Base-by-base conservation (phyloP, 2,329 filamentous ascomycete genomes). In the Neonectria faginata region DNA sequence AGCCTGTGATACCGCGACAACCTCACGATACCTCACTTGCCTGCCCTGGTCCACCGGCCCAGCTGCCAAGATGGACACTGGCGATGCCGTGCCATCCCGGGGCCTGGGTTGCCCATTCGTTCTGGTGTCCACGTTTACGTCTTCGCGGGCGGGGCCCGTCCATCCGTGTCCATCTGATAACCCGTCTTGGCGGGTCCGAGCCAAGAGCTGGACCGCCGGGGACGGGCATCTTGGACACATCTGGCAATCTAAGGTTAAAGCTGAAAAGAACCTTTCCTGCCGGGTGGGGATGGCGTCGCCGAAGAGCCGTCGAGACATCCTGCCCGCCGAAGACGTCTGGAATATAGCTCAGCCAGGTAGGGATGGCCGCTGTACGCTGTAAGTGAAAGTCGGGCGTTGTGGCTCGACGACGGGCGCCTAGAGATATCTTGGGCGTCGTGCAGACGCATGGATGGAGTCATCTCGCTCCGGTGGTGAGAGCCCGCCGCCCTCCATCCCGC, bases 201-300 rank as follows among this genome's bases (percentile, higher is more conserved):
- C 45, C 27, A 18, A 50, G n/a, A 12, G 41, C 33, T 33, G 14
- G 14, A 52, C 31, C 39, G 29, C 39, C 51, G 47, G 22, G 39
- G 47, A 50, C 57, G 41, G 39, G 27, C 42, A 12, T 53, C 20
- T n/a, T 59, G 22, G 27, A 44, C 39, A 48, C 39, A 53, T 61
- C 48, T 61, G 54, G 57, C 22, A 64, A 62, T 62, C 57, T 27
- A 57, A 64, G 60, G 50, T 54, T 58, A 56, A 53, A 62, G 44
- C 44, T 57, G 44, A 42, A 58, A 57, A 48, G 41, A 27, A 66
- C 33, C 42, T 47, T 66, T 44, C n/a, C 31, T 55, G n/a, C 20
- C 16, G 44, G 27, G 50, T 39, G 51, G 41, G 12, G 18, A 11
- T 5, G 5, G 16, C 11, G 39, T 3, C 16, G 16, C n/a, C 6